These are phyloP conservation scores for Hanseniaspora vineae DNA, from an alignment of 805 yeast species.

Conservation along the genomic window DNA sequence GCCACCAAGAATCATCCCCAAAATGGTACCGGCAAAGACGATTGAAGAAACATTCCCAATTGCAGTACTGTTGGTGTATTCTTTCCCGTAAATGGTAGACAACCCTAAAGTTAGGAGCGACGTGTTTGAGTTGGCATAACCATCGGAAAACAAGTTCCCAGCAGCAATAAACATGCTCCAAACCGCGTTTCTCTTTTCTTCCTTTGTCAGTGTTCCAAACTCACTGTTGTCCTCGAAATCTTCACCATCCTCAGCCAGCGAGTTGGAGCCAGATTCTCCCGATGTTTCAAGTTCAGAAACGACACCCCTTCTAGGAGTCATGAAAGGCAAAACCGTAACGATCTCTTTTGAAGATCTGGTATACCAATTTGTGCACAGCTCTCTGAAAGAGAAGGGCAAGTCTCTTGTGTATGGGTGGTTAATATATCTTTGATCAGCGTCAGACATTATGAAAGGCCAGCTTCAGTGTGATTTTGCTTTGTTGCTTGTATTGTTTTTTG, in stretches of 20 bases:
- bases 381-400: slow-evolving; percentile 30
- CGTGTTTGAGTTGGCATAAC: slow-evolving; percentile 79
- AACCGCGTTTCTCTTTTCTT: slow-evolving; percentile 1
- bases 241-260: too few species aligned
- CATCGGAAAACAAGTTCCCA: slow-evolving; percentile 62
- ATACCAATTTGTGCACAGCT: slow-evolving; percentile 13
- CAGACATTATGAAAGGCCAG: neutral
- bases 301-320: neutral
- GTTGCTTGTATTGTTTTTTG: neutral
- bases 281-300: neutral
- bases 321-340: neutral
- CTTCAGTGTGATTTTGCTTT: neutral
- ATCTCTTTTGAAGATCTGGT: slow-evolving; percentile 2
- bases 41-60: slow-evolving; percentile 72
- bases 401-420: slow-evolving; percentile 29
- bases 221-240: too few species aligned
- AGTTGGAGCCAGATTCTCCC: too few species aligned
- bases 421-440: slow-evolving; percentile 8
- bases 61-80: slow-evolving; percentile 52
- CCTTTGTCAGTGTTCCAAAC: neutral
- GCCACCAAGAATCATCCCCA: slow-evolving; percentile 77
- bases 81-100: slow-evolving; percentile 49
- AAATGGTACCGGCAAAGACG: slow-evolving; percentile 85
- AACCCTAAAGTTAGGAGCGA: slow-evolving; percentile 67
- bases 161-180: slow-evolving; percentile 5